Evolutionary conservation across 1,139 yeast genomes (phyloP).

Genomic region (Taphrina communis): DNA sequence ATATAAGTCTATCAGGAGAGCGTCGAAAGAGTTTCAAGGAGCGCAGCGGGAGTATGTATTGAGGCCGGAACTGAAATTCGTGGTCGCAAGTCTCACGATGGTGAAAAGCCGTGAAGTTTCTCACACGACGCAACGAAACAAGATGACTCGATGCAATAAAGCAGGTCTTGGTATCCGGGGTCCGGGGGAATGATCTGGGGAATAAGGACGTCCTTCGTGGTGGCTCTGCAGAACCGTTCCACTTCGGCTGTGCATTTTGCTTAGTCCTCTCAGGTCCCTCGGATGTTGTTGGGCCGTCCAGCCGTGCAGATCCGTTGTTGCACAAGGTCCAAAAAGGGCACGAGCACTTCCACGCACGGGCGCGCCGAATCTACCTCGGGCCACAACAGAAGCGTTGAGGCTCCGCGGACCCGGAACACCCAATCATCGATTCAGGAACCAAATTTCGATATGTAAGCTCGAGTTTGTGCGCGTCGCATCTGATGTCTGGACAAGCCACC

Average conservation of each 20-base stretch:
- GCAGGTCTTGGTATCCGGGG: background rate
- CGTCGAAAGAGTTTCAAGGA: background rate
- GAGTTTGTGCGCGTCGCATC: background rate
- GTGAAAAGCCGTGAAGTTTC: too few relatives aligned
- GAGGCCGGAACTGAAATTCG: too few relatives aligned
- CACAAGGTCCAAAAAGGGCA: background rate
- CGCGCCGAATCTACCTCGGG: background rate
- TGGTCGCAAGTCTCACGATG: too few relatives aligned
- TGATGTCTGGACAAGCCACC: background rate
- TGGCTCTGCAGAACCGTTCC: background rate
- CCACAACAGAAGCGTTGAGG: background rate
- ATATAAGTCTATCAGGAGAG: background rate
- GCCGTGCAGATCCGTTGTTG: background rate
- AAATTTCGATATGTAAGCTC: background rate
- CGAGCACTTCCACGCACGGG: background rate
- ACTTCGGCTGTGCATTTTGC: background rate
- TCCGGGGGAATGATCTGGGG: background rate
- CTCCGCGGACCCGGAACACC: background rate
- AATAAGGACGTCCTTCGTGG: background rate
- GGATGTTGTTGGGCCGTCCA: background rate
- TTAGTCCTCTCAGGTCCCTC: background rate
- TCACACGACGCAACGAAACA: too few relatives aligned
- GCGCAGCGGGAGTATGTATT: too few relatives aligned
- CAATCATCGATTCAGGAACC: background rate
- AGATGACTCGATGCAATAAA: too few relatives aligned